These are phyloP conservation scores for Datura wrightii DNA, from an alignment of 257 asterid genomes.

Conservation along the genomic window DNA sequence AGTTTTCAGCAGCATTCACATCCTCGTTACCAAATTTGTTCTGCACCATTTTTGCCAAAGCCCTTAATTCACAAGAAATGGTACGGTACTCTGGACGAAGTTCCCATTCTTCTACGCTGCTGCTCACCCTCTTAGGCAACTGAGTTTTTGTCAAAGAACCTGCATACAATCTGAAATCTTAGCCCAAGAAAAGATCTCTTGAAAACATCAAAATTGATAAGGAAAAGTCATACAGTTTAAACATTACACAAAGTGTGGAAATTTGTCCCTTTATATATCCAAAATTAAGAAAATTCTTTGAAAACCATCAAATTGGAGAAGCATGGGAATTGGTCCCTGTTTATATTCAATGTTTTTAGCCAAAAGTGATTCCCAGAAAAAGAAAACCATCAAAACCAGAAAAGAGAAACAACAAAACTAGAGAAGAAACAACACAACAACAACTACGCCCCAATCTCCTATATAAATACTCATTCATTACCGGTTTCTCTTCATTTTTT, in stretches of 20 bases:
- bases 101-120: constrained; percentile 42
- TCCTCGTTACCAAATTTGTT: constrained; percentile 56
- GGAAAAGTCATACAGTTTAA: neutral
- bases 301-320: neutral
- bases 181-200: neutral
- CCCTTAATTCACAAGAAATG: constrained; percentile 73
- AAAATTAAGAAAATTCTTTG: neutral
- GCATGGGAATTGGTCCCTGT: no score
- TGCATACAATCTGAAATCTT: constrained; percentile 25
- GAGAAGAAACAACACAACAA: neutral
- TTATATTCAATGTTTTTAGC: no score
- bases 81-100: constrained; percentile 72
- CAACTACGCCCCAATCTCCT: neutral
- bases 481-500: neutral
- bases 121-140: constrained; percentile 49
- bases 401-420: neutral
- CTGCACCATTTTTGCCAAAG: constrained; percentile 73
- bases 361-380: no score
- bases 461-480: neutral
- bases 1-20: constrained; percentile 23
- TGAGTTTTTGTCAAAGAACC: constrained; percentile 69
- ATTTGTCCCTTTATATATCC: neutral
- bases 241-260: neutral
- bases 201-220: neutral
- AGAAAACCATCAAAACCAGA: neutral